Conservation (phyloP, 345 rosid genomes). For the Brassica cretica region DNA sequence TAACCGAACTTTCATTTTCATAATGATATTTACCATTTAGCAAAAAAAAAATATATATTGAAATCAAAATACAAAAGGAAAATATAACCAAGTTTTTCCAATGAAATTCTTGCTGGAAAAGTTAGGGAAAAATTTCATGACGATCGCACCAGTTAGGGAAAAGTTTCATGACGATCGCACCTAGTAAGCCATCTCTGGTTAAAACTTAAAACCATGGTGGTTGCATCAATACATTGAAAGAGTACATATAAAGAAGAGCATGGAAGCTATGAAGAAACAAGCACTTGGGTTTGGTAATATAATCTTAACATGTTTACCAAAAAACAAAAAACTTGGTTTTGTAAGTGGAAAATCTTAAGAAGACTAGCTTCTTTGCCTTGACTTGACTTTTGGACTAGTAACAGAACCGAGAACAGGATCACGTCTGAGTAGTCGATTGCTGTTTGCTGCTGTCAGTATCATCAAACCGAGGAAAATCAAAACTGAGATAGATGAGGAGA, state of each 20-base stretch:
- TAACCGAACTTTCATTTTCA: too few species aligned
- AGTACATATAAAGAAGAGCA: constrained; percentile 61
- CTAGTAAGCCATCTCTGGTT: background rate
- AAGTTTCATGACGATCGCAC: background rate
- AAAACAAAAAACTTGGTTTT: constrained; percentile 30
- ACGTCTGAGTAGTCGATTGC: constrained; percentile 37
- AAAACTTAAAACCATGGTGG: constrained; percentile 15
- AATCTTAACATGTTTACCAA: background rate
- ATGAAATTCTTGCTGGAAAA: too few species aligned
- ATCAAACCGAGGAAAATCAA: constrained; percentile 53
- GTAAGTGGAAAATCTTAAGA: background rate
- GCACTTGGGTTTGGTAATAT: background rate
- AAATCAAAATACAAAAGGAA: too few species aligned
- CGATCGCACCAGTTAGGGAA: background rate
- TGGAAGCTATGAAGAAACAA: constrained; percentile 54
- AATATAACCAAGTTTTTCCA: too few species aligned
- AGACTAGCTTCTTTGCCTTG: background rate
- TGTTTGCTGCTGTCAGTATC: constrained; percentile 49
- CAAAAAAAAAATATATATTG: too few species aligned
- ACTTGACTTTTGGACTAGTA: constrained; percentile 26
- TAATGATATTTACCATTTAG: too few species aligned
- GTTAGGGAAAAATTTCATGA: background rate
- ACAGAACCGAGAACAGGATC: constrained; percentile 39
- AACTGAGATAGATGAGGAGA: constrained; percentile 49
- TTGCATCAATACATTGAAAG: constrained; percentile 74